Percentiles rank a stretch among this genome's conserved stretches.
Evolutionary conservation across 331 rosid genomes (phyloP).

Genomic region (Cydonia oblonga): DNA sequence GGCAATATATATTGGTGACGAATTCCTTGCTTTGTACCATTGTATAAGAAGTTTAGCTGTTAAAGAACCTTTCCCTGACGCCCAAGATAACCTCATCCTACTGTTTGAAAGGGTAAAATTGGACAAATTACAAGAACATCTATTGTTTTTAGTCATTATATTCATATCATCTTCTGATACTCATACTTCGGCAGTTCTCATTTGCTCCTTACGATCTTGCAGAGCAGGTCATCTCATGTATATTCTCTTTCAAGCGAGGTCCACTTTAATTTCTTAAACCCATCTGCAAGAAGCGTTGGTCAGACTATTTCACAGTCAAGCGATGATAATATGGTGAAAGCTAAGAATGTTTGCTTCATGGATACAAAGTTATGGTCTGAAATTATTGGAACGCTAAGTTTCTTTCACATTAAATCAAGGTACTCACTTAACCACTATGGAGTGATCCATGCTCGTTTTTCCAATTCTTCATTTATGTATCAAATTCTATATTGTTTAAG

Average conservation of each 20-base stretch:
- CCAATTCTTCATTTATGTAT: background rate
- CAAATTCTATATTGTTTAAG: background rate
- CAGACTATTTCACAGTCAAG: slow-evolving; percentile 16
- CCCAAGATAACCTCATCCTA: slow-evolving; percentile 65
- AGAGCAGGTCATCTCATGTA: slow-evolving; percentile 61
- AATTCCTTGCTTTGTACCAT: slow-evolving; percentile 84
- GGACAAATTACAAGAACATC: background rate
- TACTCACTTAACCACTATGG: slow-evolving; percentile 12
- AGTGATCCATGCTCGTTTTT: background rate
- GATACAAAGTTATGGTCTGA: slow-evolving; percentile 55
- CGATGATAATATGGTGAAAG: too few relatives aligned
- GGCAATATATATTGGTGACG: slow-evolving; percentile 85
- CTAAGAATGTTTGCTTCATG: too few relatives aligned
- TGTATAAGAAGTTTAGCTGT: slow-evolving; percentile 87
- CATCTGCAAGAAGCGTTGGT: slow-evolving; percentile 20
- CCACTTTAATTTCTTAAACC: slow-evolving; percentile 39
- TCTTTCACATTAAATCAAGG: slow-evolving; percentile 75
- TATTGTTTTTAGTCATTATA: background rate
- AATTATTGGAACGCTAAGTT: slow-evolving; percentile 55
- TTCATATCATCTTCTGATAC: background rate
- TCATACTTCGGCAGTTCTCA: slow-evolving; percentile 18
- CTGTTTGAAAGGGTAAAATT: slow-evolving; percentile 71
- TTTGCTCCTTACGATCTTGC: slow-evolving; percentile 37
- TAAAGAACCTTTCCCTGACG: slow-evolving; percentile 91
- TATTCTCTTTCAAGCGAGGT: slow-evolving; percentile 23